Base-by-base conservation (phyloP, 2,329 filamentous ascomycete genomes). In the Mollisiaceae sp. region DNA sequence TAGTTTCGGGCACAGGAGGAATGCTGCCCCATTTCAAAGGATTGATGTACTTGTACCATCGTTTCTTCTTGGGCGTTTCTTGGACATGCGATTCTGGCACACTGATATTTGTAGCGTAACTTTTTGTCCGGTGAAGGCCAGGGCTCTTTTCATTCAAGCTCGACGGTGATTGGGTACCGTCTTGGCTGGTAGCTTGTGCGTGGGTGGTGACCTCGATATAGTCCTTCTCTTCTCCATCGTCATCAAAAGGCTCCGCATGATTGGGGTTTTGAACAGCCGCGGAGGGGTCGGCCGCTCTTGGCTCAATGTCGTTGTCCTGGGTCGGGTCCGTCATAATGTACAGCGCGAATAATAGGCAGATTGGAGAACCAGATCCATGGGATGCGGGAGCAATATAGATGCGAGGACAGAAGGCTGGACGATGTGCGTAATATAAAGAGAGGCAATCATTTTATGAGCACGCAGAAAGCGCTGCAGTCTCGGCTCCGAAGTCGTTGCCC, bases 31-130 rank as follows among this genome's bases (percentile, higher is more conserved):
- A 90, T 74, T 80, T 81, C 69, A 90, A 72, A 1, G 88, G 88
- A 70, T 90, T 90, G 38, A 82, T 70, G 50, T 81, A 85, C 73
- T 86, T 86, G 75, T 87, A 84, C 88, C 90, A 92, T 75, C 85
- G 83, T 71, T 83, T 86, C 74, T 83, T 79, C 60, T 76, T 72
- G 54, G 36, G 68, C 56, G 74, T 66, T 22, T 52, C 58, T 8
- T 69, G 63, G 67, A 74, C 62, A 74, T 74, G 71, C 73, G 71
- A 71, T 72, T 75, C 74, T 1, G 79, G 79, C 6, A 79, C 80
- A 70, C 85, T 87, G 54, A 80, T 79, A 22, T 82, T 82, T 52
- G 86, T 88, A 36, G 83, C 85, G 73, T 82, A 78, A 69, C 84
- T 89, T 69, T 80, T 81, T 35, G 81, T 82, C 54, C 77, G 79